Evolutionary conservation across 1,139 yeast species (phyloP).

Genomic region (Casaregolazyma suthepensis): DNA sequence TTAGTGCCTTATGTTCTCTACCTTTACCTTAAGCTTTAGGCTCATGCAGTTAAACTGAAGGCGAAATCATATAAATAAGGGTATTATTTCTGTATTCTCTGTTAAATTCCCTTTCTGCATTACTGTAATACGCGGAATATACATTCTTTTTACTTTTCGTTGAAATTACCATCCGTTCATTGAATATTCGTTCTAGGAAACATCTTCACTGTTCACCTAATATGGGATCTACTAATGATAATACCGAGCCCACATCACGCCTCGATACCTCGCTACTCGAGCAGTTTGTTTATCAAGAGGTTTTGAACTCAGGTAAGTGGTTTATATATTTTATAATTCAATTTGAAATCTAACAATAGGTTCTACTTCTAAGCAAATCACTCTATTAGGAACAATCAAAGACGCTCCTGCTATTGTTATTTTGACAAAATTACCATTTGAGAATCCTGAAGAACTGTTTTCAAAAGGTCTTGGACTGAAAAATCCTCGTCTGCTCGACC

Average conservation of each 20-base stretch:
- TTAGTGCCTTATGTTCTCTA: too few species aligned
- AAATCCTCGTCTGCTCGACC: slow-evolving; percentile 45
- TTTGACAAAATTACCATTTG: slow-evolving; percentile 67
- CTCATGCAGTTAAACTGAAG: too few species aligned
- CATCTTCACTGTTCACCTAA: background rate
- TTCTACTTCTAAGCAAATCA: slow-evolving; percentile 59
- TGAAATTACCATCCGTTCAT: too few species aligned
- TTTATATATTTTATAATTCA: background rate
- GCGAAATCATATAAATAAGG: too few species aligned
- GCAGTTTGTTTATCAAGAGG: slow-evolving; percentile 21
- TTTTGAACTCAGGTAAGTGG: slow-evolving; percentile 21
- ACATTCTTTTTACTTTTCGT: too few species aligned
- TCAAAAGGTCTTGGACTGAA: slow-evolving; percentile 18
- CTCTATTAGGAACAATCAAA: slow-evolving; percentile 60
- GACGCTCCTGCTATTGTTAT: slow-evolving; percentile 60
- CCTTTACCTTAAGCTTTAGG: too few species aligned
- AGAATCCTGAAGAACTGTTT: slow-evolving; percentile 18
- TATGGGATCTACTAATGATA: background rate
- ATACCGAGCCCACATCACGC: background rate
- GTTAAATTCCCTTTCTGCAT: too few species aligned
- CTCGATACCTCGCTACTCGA: background rate
- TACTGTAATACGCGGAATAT: too few species aligned
- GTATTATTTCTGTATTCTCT: too few species aligned
- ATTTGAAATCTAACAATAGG: slow-evolving; percentile 29
- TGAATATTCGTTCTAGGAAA: too few species aligned